Percentiles rank a stretch among this genome's conserved stretches.
These are phyloP conservation scores for Lactifluus subvellereus DNA, from an alignment of 768 basidiomycete genomes.

Conservation along the genomic window DNA sequence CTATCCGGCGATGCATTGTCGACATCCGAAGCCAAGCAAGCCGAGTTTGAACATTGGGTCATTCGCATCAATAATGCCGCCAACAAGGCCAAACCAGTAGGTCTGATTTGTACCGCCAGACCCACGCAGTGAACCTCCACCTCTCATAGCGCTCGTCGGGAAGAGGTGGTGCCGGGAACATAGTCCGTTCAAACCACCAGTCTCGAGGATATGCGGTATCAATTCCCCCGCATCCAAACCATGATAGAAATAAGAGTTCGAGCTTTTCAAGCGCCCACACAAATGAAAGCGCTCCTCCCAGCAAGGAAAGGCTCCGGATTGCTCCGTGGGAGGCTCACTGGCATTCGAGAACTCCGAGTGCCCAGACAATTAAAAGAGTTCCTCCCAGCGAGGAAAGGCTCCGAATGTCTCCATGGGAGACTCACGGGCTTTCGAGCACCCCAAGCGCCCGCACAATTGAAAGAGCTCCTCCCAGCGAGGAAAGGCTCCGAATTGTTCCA, in stretches of 20 bases:
- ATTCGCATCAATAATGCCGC: neutral
- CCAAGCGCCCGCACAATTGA: neutral
- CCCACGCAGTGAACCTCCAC: neutral
- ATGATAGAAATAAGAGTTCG: no score
- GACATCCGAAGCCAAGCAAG: neutral
- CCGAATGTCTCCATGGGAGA: neutral
- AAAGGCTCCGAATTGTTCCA: neutral
- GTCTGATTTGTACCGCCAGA: neutral
- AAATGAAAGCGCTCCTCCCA: neutral
- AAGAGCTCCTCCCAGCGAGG: neutral
- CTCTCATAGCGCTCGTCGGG: constrained; percentile 9
- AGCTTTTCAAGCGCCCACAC: neutral
- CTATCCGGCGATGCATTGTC: neutral
- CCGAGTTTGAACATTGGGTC: neutral
- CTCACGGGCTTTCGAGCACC: neutral
- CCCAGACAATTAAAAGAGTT: neutral
- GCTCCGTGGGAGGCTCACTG: neutral
- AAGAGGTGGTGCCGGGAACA: constrained; percentile 14
- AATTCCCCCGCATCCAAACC: neutral
- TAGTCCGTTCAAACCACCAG: neutral
- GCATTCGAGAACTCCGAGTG: neutral
- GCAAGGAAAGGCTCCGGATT: neutral
- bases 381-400: neutral
- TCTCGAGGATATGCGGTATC: neutral
- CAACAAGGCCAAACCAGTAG: neutral